Evolutionary conservation across 805 yeast genomes (phyloP).

Genomic region (Nakazawaea siamensis): DNA sequence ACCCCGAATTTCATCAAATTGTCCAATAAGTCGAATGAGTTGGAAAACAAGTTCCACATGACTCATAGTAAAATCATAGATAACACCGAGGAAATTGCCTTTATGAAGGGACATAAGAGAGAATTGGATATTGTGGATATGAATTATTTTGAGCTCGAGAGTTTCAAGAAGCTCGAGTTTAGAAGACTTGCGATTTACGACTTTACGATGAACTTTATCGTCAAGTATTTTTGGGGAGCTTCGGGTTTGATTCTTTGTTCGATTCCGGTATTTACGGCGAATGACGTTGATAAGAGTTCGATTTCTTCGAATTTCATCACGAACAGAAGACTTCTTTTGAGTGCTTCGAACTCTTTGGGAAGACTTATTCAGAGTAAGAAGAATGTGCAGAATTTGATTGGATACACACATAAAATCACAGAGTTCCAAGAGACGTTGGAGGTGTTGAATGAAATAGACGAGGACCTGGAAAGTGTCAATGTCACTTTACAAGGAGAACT

Average conservation of each 20-base stretch:
- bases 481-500: not conserved
- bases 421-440: constrained; percentile 59
- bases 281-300: constrained; percentile 11
- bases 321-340: constrained; percentile 72
- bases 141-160: constrained; percentile 73
- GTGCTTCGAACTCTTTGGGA: constrained; percentile 85
- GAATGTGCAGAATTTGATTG: constrained; percentile 74
- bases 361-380: constrained; percentile 79
- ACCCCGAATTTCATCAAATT: constrained; percentile 88
- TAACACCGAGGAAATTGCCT: constrained; percentile 81
- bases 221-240: constrained; percentile 94
- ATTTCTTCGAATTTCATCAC: constrained; percentile 83
- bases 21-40: constrained; percentile 63
- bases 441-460: constrained; percentile 31
- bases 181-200: constrained; percentile 71
- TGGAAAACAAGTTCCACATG: constrained; percentile 80
- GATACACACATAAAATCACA: constrained; percentile 70
- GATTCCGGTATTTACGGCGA: constrained; percentile 68
- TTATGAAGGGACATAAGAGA: constrained; percentile 70
- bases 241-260: constrained; percentile 85
- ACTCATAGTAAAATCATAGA: constrained; percentile 75
- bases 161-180: constrained; percentile 67
- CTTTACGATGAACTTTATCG: constrained; percentile 78
- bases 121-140: constrained; percentile 73
- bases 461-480: constrained; percentile 10